Conservation (phyloP, 306 rosid genomes). For the Cicer chorassanicum region DNA sequence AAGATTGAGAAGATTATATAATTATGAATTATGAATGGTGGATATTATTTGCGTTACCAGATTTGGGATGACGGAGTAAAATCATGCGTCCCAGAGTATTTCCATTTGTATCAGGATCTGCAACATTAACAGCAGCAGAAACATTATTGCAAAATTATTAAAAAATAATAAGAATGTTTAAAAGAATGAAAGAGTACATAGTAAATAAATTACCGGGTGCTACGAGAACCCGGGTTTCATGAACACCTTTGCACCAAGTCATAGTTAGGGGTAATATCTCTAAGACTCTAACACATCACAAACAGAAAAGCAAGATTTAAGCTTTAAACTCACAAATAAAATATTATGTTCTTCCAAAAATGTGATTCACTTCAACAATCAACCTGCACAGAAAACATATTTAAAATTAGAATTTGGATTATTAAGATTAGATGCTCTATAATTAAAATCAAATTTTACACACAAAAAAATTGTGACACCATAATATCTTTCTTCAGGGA, state of each 20-base stretch:
- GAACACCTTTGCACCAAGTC: constrained; percentile 69
- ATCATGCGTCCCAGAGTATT: constrained; percentile 60
- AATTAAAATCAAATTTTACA: too few species aligned
- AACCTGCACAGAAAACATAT: too few species aligned
- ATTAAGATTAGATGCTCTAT: too few species aligned
- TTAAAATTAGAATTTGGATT: too few species aligned
- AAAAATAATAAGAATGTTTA: not conserved
- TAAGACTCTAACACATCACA: too few species aligned
- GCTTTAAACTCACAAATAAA: too few species aligned
- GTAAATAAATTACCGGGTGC: constrained; percentile 58
- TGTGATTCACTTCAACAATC: too few species aligned
- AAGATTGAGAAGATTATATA: too few species aligned
- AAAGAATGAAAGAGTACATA: not conserved
- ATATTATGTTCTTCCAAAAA: too few species aligned
- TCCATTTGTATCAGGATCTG: constrained; percentile 63
- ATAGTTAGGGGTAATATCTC: constrained; percentile 38
- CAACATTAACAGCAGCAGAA: not conserved
- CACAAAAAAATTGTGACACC: too few species aligned
- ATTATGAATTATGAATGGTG: not conserved
- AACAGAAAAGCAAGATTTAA: too few species aligned
- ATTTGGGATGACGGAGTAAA: constrained; percentile 79
- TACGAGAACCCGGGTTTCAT: constrained; percentile 74
- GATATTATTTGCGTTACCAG: constrained; percentile 52
- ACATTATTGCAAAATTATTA: not conserved
- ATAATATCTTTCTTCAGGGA: too few species aligned